Evolutionary conservation across 2,329 filamentous ascomycete genomes (phyloP).

Genomic region (Fusarium neocosmosporiellum): DNA sequence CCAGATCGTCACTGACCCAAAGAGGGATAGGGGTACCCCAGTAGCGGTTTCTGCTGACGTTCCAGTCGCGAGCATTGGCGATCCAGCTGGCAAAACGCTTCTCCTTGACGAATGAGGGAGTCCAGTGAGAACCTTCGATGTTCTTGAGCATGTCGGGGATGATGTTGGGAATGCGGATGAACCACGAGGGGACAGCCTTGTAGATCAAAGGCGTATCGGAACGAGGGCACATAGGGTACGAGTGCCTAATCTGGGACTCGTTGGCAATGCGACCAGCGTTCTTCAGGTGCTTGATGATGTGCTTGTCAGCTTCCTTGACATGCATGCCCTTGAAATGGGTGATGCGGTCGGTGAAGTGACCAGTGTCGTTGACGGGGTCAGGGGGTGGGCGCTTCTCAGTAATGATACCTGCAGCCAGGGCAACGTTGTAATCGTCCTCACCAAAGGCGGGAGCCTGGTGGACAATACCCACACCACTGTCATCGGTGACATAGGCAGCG

Average conservation of each 20-base stretch:
- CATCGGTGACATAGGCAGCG: slow-evolving; percentile 86
- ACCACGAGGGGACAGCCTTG: slow-evolving; percentile 93
- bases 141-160: slow-evolving; percentile 91
- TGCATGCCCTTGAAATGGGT: slow-evolving; percentile 86
- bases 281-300: slow-evolving; percentile 91
- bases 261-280: slow-evolving; percentile 80
- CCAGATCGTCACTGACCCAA: slow-evolving; percentile 90
- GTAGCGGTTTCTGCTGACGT: slow-evolving; percentile 91
- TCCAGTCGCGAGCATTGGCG: slow-evolving; percentile 91
- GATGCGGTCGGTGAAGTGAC: slow-evolving; percentile 81
- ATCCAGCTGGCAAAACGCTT: slow-evolving; percentile 94
- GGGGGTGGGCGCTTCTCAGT: slow-evolving; percentile 82
- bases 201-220: slow-evolving; percentile 97
- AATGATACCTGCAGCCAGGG: slow-evolving; percentile 80
- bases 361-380: slow-evolving; percentile 88
- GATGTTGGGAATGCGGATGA: slow-evolving; percentile 86
- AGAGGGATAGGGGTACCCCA: slow-evolving; percentile 95
- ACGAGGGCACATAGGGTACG: slow-evolving; percentile 92
- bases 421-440: slow-evolving; percentile 94
- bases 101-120: slow-evolving; percentile 90
- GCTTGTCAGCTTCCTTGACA: slow-evolving; percentile 92
- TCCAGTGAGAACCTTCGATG: slow-evolving; percentile 91
- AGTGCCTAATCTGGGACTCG: slow-evolving; percentile 89
- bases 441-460: slow-evolving; percentile 94
- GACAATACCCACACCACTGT: slow-evolving; percentile 92